These are phyloP conservation scores for Yamadazyma laniorum DNA, from an alignment of 805 yeast species.

Conservation along the genomic window DNA sequence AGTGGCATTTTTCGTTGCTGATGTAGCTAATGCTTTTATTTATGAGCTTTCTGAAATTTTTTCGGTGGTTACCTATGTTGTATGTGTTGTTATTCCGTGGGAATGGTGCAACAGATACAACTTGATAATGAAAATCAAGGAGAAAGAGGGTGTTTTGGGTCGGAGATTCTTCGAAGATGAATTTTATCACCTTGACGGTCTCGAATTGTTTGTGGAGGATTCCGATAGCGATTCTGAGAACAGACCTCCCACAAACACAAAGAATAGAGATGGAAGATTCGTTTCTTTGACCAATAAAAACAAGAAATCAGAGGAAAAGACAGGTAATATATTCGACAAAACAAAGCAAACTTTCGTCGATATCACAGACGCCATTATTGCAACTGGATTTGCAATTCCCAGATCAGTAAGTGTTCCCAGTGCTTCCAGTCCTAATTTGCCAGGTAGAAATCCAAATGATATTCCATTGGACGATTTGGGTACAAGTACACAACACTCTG, in stretches of 20 bases:
- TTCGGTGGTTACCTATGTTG: slow-evolving; percentile 66
- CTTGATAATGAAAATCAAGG: slow-evolving; percentile 54
- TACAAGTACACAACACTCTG: background rate
- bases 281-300: slow-evolving; percentile 1
- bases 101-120: slow-evolving; percentile 77
- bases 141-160: slow-evolving; percentile 72
- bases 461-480: slow-evolving; percentile 4
- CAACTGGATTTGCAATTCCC: slow-evolving; percentile 58
- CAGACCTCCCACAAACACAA: too few species aligned
- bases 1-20: slow-evolving; percentile 71
- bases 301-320: slow-evolving; percentile 1
- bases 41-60: slow-evolving; percentile 70
- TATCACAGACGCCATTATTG: slow-evolving; percentile 53
- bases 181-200: slow-evolving; percentile 38
- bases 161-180: slow-evolving; percentile 74
- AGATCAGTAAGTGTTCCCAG: slow-evolving; percentile 43
- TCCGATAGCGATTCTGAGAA: slow-evolving; percentile 21
- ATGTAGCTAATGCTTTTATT: slow-evolving; percentile 74
- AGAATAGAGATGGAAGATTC: slow-evolving; percentile 2
- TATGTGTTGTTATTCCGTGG: slow-evolving; percentile 76
- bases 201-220: slow-evolving; percentile 40
- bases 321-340: slow-evolving; percentile 12
- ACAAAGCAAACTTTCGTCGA: slow-evolving; percentile 40
- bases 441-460: background rate
- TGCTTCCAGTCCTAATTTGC: background rate